Evolutionary conservation across 495 filamentous ascomycete genomes (phyloP), one percentile per base, ranked within the genome.

Genomic region (Penicillium flavigenum): DNA sequence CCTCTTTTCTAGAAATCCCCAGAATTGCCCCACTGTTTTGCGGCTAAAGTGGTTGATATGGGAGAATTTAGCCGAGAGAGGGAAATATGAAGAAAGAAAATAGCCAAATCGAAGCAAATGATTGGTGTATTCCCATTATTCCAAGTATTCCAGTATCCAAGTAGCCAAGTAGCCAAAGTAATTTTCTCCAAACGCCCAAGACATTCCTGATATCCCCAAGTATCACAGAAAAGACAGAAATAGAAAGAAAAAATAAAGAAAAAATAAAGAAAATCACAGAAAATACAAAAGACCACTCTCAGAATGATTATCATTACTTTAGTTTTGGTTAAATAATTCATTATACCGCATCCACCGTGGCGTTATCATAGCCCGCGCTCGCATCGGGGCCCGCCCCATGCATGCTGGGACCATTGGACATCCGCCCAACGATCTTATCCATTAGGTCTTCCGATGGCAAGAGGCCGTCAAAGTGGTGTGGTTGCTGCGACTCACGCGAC

Each of bases 371-470:
- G 34, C 62, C 54, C 10, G 59, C 41, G 43, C 55, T 66, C 4
- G 63, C 59, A 68, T 74, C 72, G 45, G 67, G 71, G 53, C 71
- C 72, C 32, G 67, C 70, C 67, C 73, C 72, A 58, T 76, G 72
- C 65, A 77, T 75, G 54, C 60, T 60, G 24, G 68, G 58, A 45
- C 67, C 72, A 34, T 66, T 70, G 43, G 73, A 64, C 50, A 77
- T 70, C 17, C 68, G 70, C 26, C 74, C 69, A 34, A 77, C 73
- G 20, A 76, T 49, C 60, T 75, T 78, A 44, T 73, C 70, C 60
- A 76, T 71, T 49, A 78, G 63, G 53, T 77, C 73, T 17, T 77
- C 75, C 1, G 69, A 59, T n/a, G 71, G 63, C 57, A 75, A 47
- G 9, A 76, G 54, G 4, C 67, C 67, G 45, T 78, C 74, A 26